Evolutionary conservation across 2,329 filamentous ascomycete genomes (phyloP).

Genomic region (Aaosphaeria arxii): DNA sequence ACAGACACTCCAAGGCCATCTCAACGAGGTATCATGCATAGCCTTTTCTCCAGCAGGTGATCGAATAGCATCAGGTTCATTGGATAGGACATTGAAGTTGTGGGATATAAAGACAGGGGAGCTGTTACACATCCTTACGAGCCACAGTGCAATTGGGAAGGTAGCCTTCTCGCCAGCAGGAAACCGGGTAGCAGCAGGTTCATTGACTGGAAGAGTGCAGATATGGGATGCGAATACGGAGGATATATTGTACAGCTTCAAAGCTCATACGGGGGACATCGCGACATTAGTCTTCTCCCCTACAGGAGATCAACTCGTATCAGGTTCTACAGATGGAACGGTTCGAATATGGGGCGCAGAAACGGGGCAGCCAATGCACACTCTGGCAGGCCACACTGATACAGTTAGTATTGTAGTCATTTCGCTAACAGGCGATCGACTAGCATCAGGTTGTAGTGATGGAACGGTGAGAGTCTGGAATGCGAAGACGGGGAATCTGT

Average conservation of each 20-base stretch:
- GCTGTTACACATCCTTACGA: not conserved
- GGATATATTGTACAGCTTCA: not conserved
- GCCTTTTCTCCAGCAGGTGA: not conserved
- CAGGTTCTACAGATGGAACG: too few relatives aligned
- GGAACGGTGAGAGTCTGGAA: not conserved
- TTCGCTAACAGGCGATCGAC: not conserved
- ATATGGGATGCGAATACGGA: not conserved
- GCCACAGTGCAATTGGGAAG: not conserved
- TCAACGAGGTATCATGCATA: not conserved
- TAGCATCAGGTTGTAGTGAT: not conserved
- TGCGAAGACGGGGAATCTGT: too few relatives aligned
- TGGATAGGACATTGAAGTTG: not conserved
- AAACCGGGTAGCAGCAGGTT: not conserved
- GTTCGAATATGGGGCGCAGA: too few relatives aligned
- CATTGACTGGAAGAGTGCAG: not conserved
- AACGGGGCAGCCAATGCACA: too few relatives aligned
- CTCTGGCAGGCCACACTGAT: not conserved
- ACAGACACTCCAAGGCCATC: not conserved
- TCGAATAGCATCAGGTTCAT: not conserved
- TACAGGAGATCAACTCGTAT: too few relatives aligned
- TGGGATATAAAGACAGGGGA: not conserved
- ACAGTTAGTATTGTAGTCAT: not conserved
- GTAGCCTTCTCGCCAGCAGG: slow-evolving; percentile 1
- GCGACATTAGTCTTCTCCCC: too few relatives aligned
- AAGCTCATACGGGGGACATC: too few relatives aligned